A percentile compares a stretch with the other conserved stretches of the same genome.
phyloP scores from a whole-genome alignment of 495 filamentous ascomycete species.

The Podospora anserina region DNA sequence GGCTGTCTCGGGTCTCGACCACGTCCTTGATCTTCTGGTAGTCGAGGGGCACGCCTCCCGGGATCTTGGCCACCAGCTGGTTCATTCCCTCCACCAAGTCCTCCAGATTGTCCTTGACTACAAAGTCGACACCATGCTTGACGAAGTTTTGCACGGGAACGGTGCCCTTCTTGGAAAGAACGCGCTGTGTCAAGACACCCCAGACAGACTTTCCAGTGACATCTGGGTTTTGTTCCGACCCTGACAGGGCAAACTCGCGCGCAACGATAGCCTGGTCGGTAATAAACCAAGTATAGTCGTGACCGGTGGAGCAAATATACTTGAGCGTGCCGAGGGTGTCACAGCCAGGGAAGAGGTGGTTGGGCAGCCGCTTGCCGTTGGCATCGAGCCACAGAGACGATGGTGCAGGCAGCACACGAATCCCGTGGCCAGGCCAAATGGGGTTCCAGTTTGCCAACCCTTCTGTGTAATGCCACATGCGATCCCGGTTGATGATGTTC shows the following conservation, averaged over 20 bases:
- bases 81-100: slow-evolving; percentile 50
- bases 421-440: slow-evolving; percentile 53
- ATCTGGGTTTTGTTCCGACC: slow-evolving; percentile 55
- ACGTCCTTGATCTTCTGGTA: slow-evolving; percentile 35
- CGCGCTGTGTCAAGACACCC: slow-evolving; percentile 42
- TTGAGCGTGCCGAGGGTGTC: slow-evolving; percentile 52
- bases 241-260: slow-evolving; percentile 52
- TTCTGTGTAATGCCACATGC: slow-evolving; percentile 57
- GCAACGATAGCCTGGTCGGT: slow-evolving; percentile 50
- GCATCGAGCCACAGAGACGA: slow-evolving; percentile 55
- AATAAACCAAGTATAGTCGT: slow-evolving; percentile 56
- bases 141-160: slow-evolving; percentile 48
- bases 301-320: slow-evolving; percentile 50
- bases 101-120: slow-evolving; percentile 45
- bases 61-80: slow-evolving; percentile 35
- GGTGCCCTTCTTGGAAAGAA: slow-evolving; percentile 47
- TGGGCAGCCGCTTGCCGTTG: slow-evolving; percentile 47
- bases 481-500: slow-evolving; percentile 47
- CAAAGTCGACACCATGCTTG: slow-evolving; percentile 49
- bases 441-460: slow-evolving; percentile 51
- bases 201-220: slow-evolving; percentile 50
- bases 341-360: slow-evolving; percentile 47
- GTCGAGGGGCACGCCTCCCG: slow-evolving; percentile 38
- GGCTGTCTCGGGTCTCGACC: slow-evolving; percentile 46
- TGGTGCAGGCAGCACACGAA: slow-evolving; percentile 49